Evolutionary conservation across 331 rosid species (phyloP).

Genomic region (Phaseolus coccineus): DNA sequence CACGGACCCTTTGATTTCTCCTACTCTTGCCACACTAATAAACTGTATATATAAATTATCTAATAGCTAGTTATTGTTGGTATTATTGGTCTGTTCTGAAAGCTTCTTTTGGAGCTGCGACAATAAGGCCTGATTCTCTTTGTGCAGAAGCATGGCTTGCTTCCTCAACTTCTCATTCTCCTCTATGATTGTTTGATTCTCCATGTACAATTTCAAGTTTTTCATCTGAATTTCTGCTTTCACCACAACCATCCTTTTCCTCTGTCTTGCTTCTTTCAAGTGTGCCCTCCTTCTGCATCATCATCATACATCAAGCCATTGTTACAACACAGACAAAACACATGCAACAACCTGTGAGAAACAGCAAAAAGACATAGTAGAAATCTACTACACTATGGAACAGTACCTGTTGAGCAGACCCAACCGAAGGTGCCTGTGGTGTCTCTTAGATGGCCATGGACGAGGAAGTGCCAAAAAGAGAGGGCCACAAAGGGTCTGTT

Average conservation of each 20-base stretch:
- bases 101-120: slow-evolving; percentile 69
- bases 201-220: slow-evolving; percentile 77
- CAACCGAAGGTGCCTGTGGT: slow-evolving; percentile 55
- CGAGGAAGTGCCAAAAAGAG: slow-evolving; percentile 44
- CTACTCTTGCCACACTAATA: slow-evolving; percentile 35
- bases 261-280: slow-evolving; percentile 49
- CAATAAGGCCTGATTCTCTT: slow-evolving; percentile 78
- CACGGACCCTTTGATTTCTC: slow-evolving; percentile 37
- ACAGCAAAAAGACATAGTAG: neutral
- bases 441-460: slow-evolving; percentile 52
- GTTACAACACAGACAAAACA: slow-evolving; percentile 5
- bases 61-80: slow-evolving; percentile 40
- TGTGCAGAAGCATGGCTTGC: slow-evolving; percentile 76
- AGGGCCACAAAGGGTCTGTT: slow-evolving; percentile 42
- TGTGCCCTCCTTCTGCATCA: slow-evolving; percentile 63
- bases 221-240: slow-evolving; percentile 73
- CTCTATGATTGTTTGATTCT: slow-evolving; percentile 73
- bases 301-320: slow-evolving; percentile 6
- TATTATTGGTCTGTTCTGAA: slow-evolving; percentile 47
- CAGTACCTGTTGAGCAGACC: slow-evolving; percentile 64
- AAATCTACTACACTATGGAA: neutral
- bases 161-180: slow-evolving; percentile 83
- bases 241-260: slow-evolving; percentile 45
- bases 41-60: slow-evolving; percentile 31
- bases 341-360: slow-evolving; percentile 1